Base-by-base conservation (phyloP, 495 filamentous ascomycete species). In the Poronia punctata region DNA sequence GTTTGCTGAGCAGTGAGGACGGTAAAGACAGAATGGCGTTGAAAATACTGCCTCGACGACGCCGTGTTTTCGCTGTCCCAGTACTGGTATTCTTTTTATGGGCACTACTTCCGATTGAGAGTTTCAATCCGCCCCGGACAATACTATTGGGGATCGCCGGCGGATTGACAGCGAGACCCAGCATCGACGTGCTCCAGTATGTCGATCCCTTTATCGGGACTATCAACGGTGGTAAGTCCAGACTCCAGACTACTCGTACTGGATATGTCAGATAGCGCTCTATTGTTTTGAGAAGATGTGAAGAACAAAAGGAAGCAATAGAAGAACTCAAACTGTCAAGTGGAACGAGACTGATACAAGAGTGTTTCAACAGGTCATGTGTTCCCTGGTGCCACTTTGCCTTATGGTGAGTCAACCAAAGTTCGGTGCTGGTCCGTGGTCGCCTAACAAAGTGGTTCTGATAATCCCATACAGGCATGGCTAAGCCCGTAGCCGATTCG, bases 371-470 rank as follows among this genome's bases (percentile, higher is more conserved):
- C 29, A 64, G 59, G 66, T 35, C 82, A 86, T 71, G 82, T 85
- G 10, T 86, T 86, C 40, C 76, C 82, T 11, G 82, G 82, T 3
- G 82, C 82, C 24, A 80, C 72, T 4, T 53, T 84, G 45, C 82
- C 82, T 12, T 86, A 82, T 55, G 81, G 79, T 64, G 42, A 40
- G 56, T 35, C 26, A 14, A n/a, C n/a, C n/a, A 21, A 16, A 30
- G 6, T 16, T 20, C 11, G 1, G 7, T n/a, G n/a, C 46, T 53
- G 21, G 50, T 39, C n/a, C n/a, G n/a, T n/a, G 29, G 7, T 15
- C 5, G 9, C 22, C 5, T 14, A 58, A 3, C 5, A 25, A 26
- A 18, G 7, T 3, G n/a, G n/a, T 7, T 15, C 43, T 45, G 23
- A 45, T 29, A 15, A n/a, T 16, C 26, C 22, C 25, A 35, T 34